Conservation (phyloP, 2,329 filamentous ascomycete genomes). For the Colletotrichum theobromicola region DNA sequence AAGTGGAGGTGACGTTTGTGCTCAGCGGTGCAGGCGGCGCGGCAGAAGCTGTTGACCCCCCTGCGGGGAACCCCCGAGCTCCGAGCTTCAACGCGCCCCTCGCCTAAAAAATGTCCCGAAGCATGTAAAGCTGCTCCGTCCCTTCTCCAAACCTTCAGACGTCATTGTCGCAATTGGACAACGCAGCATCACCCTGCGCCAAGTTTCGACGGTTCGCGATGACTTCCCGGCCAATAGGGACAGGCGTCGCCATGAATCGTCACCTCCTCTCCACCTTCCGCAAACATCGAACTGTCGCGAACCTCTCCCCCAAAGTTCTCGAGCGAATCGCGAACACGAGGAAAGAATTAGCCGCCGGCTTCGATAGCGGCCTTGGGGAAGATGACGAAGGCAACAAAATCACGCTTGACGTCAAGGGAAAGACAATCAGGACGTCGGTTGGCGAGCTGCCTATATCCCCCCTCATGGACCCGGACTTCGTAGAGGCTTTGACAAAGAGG, state of each 20-base stretch:
- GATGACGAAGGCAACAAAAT: constrained; percentile 32
- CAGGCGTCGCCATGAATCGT: neutral
- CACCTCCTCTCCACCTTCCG: neutral
- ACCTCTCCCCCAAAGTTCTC: neutral
- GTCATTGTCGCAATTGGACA: neutral
- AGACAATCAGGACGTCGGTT: constrained; percentile 49
- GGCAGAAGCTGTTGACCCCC: neutral
- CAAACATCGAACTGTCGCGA: neutral
- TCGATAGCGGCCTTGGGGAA: constrained; percentile 35
- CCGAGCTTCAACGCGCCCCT: constrained; percentile 4
- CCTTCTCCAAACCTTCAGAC: neutral
- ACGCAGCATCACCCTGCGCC: neutral
- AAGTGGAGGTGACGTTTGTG: constrained; percentile 5
- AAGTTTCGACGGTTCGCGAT: neutral
- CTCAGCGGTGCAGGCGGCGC: neutral
- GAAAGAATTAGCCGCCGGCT: constrained; percentile 22
- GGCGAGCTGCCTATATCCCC: constrained; percentile 60
- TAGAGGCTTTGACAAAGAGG: constrained; percentile 43
- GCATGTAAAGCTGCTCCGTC: constrained; percentile 7
- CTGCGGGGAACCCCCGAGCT: constrained; percentile 1
- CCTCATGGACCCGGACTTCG: constrained; percentile 56
- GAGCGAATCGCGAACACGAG: neutral
- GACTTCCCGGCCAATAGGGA: neutral
- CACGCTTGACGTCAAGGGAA: constrained; percentile 41
- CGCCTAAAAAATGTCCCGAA: constrained; percentile 21